Conservation (phyloP, 352 stramenopile species). For the Phytopythium oedochilum region DNA sequence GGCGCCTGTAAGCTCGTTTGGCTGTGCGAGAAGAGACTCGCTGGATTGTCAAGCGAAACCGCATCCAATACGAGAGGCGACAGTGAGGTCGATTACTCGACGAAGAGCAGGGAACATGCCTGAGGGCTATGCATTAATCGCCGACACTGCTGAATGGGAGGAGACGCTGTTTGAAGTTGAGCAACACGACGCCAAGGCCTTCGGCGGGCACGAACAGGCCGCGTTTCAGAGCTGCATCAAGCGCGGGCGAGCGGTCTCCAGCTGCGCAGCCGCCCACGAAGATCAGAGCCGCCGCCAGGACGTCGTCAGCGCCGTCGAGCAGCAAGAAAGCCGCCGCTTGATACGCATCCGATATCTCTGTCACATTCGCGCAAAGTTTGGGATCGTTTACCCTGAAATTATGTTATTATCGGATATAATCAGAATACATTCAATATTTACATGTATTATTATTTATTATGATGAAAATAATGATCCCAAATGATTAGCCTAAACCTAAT, state of each 20-base stretch:
- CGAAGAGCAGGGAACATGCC: neutral
- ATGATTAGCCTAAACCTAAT: too few species aligned
- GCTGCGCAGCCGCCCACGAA: neutral
- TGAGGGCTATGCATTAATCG: too few species aligned
- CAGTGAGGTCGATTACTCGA: neutral
- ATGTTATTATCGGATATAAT: too few species aligned
- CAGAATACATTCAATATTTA: too few species aligned
- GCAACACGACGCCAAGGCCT: neutral
- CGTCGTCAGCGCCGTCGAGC: neutral
- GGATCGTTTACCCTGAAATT: too few species aligned
- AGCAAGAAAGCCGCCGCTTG: too few species aligned
- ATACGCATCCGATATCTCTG: too few species aligned
- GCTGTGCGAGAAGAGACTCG: neutral
- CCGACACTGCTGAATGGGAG: too few species aligned
- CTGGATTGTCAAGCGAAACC: neutral
- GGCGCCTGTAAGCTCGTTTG: neutral
- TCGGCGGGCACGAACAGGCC: neutral
- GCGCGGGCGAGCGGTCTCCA: neutral
- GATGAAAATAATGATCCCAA: too few species aligned
- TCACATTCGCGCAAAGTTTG: too few species aligned
- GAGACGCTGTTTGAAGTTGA: too few species aligned
- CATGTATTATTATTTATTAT: too few species aligned
- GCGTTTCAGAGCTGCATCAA: neutral
- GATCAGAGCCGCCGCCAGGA: neutral
- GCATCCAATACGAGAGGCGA: neutral